Conservation (phyloP, 2,329 filamentous ascomycete genomes). For the Piedraia hortae region DNA sequence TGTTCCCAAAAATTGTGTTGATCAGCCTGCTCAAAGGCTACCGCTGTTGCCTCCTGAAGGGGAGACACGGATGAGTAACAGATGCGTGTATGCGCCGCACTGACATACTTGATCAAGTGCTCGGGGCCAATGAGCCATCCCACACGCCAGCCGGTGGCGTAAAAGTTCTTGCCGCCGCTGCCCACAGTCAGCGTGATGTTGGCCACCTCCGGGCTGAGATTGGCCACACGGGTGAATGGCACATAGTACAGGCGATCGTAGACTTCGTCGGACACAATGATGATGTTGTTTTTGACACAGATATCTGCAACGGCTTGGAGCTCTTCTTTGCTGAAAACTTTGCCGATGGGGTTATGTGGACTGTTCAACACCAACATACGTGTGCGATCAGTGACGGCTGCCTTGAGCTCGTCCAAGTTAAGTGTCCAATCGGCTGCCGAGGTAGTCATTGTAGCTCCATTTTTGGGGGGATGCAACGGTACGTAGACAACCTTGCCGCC, state of each 20-base stretch:
- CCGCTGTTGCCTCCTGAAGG: constrained; percentile 75
- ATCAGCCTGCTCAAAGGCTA: constrained; percentile 81
- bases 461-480: constrained; percentile 65
- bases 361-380: constrained; percentile 91
- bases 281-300: constrained; percentile 44
- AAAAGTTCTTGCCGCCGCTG: constrained; percentile 94
- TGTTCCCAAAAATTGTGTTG: constrained; percentile 64
- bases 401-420: constrained; percentile 57
- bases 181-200: constrained; percentile 77
- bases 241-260: constrained; percentile 91
- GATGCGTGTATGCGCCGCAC: constrained; percentile 80
- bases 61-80: constrained; percentile 88
- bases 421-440: constrained; percentile 73
- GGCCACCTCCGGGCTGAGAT: constrained; percentile 70
- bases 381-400: constrained; percentile 56
- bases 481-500: constrained; percentile 89
- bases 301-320: constrained; percentile 63
- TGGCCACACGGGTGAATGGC: constrained; percentile 78
- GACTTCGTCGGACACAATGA: constrained; percentile 31
- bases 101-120: constrained; percentile 70
- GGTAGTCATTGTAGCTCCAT: constrained; percentile 52
- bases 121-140: constrained; percentile 81
- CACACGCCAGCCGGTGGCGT: constrained; percentile 89
- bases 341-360: constrained; percentile 85
- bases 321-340: constrained; percentile 69